phyloP scores from a whole-genome alignment of 768 basidiomycete species.

The Aureoboletus auriporus region DNA sequence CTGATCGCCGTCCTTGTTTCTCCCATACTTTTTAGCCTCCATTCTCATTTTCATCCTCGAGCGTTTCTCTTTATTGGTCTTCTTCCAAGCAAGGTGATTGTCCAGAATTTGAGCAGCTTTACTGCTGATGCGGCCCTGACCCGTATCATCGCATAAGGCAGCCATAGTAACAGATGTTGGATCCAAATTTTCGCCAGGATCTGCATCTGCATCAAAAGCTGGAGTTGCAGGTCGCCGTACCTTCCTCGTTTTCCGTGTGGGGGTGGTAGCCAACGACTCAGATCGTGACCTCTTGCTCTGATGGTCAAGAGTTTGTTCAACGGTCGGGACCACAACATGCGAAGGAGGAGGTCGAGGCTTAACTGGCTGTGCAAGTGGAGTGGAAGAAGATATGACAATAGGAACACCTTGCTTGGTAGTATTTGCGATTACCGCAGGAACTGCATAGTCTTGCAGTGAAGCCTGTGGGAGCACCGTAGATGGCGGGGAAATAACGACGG shows the following conservation, averaged over 20 bases:
- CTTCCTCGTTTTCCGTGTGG: conserved; percentile 34
- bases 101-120: conserved; percentile 69
- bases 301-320: conserved; percentile 5
- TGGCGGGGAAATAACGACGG: conserved; percentile 1
- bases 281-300: conserved; percentile 17
- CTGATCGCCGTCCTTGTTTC: conserved; percentile 45
- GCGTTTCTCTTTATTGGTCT: conserved; percentile 61
- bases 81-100: conserved; percentile 72
- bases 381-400: conserved; percentile 17
- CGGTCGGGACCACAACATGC: conserved; percentile 16
- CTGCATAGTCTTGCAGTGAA: conserved; percentile 7
- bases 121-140: conserved; percentile 74
- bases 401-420: conserved; percentile 12
- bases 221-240: conserved; percentile 47
- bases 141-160: conserved; percentile 69
- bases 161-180: conserved; percentile 87
- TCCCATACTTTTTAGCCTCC: conserved; percentile 76
- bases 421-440: not conserved
- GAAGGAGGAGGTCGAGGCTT: conserved; percentile 3
- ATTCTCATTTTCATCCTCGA: conserved; percentile 56
- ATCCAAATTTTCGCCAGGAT: conserved; percentile 74
- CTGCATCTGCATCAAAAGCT: conserved; percentile 53
- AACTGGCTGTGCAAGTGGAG: conserved; percentile 1
- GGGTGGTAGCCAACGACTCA: conserved; percentile 11
- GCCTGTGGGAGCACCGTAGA: conserved; percentile 5